Base-by-base conservation (phyloP, 2,329 filamentous ascomycete genomes). In the Exophiala alcalophila region DNA sequence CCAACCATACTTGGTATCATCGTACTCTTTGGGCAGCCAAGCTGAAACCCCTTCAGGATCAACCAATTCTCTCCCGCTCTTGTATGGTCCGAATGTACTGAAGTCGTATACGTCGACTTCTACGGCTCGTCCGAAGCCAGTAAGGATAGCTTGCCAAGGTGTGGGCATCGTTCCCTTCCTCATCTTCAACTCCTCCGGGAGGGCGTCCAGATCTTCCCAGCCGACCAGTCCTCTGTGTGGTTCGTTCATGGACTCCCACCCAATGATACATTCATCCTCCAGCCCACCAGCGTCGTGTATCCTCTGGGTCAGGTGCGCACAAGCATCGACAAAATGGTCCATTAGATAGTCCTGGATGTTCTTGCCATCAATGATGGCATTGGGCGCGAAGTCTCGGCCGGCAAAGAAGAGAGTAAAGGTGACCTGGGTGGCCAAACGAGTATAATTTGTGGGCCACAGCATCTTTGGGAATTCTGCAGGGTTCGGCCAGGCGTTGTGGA, bases 391-490 rank as follows among this genome's bases (percentile, higher is more conserved):
- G 58, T 94, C 87, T 51, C 74, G 80, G 24, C 92, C 92, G 6
- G 77, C 90, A 63, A 94, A 98, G 69, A 95, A 98, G 37, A 97
- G 69, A 0, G 91, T 95, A 62, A 96, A 97, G 55, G 97, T 88
- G 31, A 88, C 90, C 54, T 90, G 87, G 35, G 84, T 86, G 2
- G 84, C 90, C 35, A 97, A 73, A 16, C 92, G 80, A 49, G 81
- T 85, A 65, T 98, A 98, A 62, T 98, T 98, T 37, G 94, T 97
- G 11, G 91, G 89, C 92, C 92, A 98, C 44, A 97, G 91, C 94
- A 98, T 98, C 69, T 96, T 97, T 16, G 92, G 92, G 54, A 91
- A 98, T 1, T 83, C 76, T 18, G 82, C 82, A 6, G 90, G 88
- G 14, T 94, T 78, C 7, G 86, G 81, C 61, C 87, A 96, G 2